Evolutionary conservation across 2,329 filamentous ascomycete species (phyloP).

Genomic region (Davidsoniella eucalypti): DNA sequence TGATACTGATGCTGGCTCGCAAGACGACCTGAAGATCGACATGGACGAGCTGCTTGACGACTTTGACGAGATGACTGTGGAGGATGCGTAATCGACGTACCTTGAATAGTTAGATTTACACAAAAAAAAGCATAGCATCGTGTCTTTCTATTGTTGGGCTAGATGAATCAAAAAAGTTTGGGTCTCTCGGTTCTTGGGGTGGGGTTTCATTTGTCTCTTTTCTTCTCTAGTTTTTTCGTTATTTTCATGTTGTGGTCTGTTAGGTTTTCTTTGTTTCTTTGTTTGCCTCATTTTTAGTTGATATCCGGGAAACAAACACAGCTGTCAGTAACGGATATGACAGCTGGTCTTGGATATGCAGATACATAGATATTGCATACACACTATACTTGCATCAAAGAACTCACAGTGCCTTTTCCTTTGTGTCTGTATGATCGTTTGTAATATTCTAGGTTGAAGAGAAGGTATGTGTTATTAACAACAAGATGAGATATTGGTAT

Average conservation of each 20-base stretch:
- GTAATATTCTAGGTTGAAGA: not conserved
- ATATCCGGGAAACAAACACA: too few relatives aligned
- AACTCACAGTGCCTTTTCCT: not conserved
- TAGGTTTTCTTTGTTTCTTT: not conserved
- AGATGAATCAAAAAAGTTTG: conserved; percentile 8
- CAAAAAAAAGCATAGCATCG: not conserved
- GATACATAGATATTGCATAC: too few relatives aligned
- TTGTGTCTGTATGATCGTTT: too few relatives aligned
- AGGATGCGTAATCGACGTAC: conserved; percentile 26
- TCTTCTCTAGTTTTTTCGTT: not conserved
- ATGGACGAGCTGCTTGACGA: conserved; percentile 80
- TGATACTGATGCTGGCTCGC: conserved; percentile 38
- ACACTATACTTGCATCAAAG: not conserved
- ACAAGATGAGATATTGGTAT: too few relatives aligned
- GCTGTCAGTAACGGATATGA: too few relatives aligned
- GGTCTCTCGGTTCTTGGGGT: not conserved
- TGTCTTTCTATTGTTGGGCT: not conserved
- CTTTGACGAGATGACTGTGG: conserved; percentile 73
- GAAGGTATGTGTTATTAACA: too few relatives aligned
- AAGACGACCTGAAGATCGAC: conserved; percentile 48
- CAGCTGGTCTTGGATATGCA: too few relatives aligned
- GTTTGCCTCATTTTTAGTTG: not conserved
- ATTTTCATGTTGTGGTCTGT: not conserved
- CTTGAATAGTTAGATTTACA: conserved; percentile 6
- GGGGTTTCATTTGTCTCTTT: not conserved